Evolutionary conservation across 2,329 filamentous ascomycete genomes (phyloP), one percentile per base, ranked within the genome.

Genomic region (Sporothrix dimorphospora): DNA sequence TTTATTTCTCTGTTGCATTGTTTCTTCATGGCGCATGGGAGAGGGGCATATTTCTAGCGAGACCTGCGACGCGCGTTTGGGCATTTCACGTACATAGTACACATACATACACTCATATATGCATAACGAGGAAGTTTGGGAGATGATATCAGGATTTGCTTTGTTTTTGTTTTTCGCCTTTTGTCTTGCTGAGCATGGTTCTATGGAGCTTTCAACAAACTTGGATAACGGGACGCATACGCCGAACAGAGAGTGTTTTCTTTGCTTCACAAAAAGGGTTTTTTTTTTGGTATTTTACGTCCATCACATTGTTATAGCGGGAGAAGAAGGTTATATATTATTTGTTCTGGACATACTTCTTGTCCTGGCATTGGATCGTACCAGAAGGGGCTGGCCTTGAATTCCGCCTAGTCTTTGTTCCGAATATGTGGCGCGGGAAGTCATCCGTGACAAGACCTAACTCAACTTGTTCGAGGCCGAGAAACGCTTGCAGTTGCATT

Each of bases 61-160:
- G 14, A 49, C 24, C 21, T 65, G 40, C 61, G 24, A 47, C 16
- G 42, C 40, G 24, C 34, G 21, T 49, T 67, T 67, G 45, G 65
- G 19, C 53, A 67, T 51, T 53, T 30, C 34, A 9, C 34, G 49
- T 19, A 30, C 61, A 66, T 45, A 24, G 49, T 47, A 71, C 27
- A 40, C 38, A 68, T 12, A 69, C 42, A 69, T 21, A 34, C 40
- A 30, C 19, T n/a, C 24, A 66, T 49, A 66, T 66, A 49, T 34
- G 42, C 42, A 66, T 66, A 19, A 57, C 63, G 27, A 47, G 42
- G 70, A 51, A 53, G 30, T 53, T 53, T 21, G 8, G 27, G 59
- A 27, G 16, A 47, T 9, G 45, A 21, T 2, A n/a, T n/a, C n/a
- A n/a, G n/a, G 45, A 45, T 5, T 7, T 68, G 47, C 21, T 40